Evolutionary conservation across 1,139 yeast species (phyloP), one percentile per base, ranked within the genome.

Genomic region (Saccharomyces hybrid): DNA sequence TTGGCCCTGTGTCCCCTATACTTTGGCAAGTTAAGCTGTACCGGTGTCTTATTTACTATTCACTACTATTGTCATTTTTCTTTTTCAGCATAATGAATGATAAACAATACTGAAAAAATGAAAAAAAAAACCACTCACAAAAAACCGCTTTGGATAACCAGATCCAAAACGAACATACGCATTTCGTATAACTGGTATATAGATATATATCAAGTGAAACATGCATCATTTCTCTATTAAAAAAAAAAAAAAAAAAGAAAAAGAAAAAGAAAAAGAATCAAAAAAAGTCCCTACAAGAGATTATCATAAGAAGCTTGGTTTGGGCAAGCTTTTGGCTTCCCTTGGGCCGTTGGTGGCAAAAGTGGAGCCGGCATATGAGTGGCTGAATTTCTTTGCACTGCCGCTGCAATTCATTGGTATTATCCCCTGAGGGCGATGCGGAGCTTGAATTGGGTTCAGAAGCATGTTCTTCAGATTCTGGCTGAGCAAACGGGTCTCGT

Each of bases 301-400:
- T 41, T 38, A 47, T 49, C 31, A 56, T 14, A 50, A 41, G 28
- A 58, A 59, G 51, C 63, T 58, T 51, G 62, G 63, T 52, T 59
- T 60, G 28, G 63, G 63, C 47, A 61, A 52, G 31, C 56, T 57
- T 42, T 32, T 38, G 11, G 44, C 44, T 9, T 38, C 44, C 25
- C 44, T 38, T 38, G 44, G 44, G 13, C 44, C 44, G 13, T 28
- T 32, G 6, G 69, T 62, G 13, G 72, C 69, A 54, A 69, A 69
- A 1, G 72, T 67, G 5, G 70, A 71, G 50, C 72, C 72, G 2
- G 71, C 71, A 56, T 66, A 68, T 14, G 61, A 58, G 56, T 44
- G 53, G 23, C 27, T 52, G 41, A 20, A 50, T 56, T 51, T 56
- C 50, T 32, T 38, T 46, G 11, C 48, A 49, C 27, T 38, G 52